Evolutionary conservation across 2,329 filamentous ascomycete species (phyloP).

Genomic region (Aspergillus glaucus): DNA sequence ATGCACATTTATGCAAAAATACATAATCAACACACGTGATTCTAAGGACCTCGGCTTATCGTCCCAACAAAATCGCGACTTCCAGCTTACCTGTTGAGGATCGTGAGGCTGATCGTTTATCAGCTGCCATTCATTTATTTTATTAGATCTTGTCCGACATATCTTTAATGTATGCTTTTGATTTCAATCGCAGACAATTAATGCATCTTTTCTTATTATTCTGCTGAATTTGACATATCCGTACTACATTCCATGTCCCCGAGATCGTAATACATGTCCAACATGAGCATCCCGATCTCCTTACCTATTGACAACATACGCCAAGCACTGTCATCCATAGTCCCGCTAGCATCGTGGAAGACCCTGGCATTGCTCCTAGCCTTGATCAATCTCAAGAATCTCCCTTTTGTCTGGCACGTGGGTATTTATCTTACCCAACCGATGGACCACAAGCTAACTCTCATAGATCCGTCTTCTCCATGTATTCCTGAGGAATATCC

Average conservation of each 20-base stretch:
- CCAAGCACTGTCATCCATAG: slow-evolving; percentile 14
- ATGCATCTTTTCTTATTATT: no score
- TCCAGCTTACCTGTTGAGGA: no score
- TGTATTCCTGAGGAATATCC: slow-evolving; percentile 50
- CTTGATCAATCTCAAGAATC: slow-evolving; percentile 31
- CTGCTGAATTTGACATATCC: no score
- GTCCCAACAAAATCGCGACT: no score
- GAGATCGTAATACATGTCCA: slow-evolving; percentile 5
- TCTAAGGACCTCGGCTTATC: no score
- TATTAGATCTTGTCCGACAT: not conserved
- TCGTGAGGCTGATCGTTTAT: not conserved
- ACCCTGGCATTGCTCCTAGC: slow-evolving; percentile 31
- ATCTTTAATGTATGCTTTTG: not conserved
- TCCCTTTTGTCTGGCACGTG: slow-evolving; percentile 38
- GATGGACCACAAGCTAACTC: slow-evolving; percentile 1
- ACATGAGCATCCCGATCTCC: slow-evolving; percentile 4
- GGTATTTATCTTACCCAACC: slow-evolving; percentile 10
- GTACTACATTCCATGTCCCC: no score
- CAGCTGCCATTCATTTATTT: not conserved
- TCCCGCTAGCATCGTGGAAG: slow-evolving; percentile 27
- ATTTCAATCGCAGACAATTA: no score
- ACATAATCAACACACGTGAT: no score
- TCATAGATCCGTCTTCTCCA: slow-evolving; percentile 54
- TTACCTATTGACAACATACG: slow-evolving; percentile 18
- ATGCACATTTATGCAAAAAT: no score